A percentile compares a stretch with the other conserved stretches of the same genome.
phyloP scores from a whole-genome alignment of 106 monocot genomes.

The Dioscorea zingiberensis region DNA sequence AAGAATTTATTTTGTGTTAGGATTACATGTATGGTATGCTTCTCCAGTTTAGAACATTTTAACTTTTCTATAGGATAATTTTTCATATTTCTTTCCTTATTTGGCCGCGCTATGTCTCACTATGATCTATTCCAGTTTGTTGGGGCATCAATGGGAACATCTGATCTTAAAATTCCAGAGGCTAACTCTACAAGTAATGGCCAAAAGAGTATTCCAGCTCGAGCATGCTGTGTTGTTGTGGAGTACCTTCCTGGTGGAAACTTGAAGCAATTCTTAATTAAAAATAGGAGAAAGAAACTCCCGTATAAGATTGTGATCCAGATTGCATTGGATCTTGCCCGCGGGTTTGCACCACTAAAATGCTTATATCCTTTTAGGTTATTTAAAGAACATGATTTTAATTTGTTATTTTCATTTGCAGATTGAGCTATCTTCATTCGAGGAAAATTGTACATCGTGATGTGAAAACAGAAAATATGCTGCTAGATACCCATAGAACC shows the following conservation, averaged over 20 bases:
- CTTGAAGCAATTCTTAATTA: conserved; percentile 55
- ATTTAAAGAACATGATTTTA: not conserved
- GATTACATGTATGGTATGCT: not conserved
- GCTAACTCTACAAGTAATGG: conserved; percentile 27
- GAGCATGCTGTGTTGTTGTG: conserved; percentile 58
- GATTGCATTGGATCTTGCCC: conserved; percentile 61
- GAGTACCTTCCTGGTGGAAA: conserved; percentile 73
- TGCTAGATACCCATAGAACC: conserved; percentile 42
- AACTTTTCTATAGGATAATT: not conserved
- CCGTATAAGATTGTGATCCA: conserved; percentile 55
- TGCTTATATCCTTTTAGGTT: conserved; percentile 4
- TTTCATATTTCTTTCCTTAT: conserved; percentile 1
- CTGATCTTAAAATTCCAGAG: conserved; percentile 60
- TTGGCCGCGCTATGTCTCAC: no score
- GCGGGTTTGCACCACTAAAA: conserved; percentile 39
- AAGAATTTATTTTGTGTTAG: no score
- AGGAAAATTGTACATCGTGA: conserved; percentile 83
- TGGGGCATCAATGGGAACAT: conserved; percentile 77
- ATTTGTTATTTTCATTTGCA: conserved; percentile 12
- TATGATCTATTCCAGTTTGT: conserved; percentile 39
- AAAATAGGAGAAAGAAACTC: conserved; percentile 50
- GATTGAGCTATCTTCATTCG: conserved; percentile 79
- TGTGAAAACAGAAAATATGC: conserved; percentile 85
- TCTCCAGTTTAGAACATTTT: not conserved
- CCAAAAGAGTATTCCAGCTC: conserved; percentile 17